Evolutionary conservation across 192 early-diverging fungal species (phyloP).

Genomic region (Coemansia biformis): DNA sequence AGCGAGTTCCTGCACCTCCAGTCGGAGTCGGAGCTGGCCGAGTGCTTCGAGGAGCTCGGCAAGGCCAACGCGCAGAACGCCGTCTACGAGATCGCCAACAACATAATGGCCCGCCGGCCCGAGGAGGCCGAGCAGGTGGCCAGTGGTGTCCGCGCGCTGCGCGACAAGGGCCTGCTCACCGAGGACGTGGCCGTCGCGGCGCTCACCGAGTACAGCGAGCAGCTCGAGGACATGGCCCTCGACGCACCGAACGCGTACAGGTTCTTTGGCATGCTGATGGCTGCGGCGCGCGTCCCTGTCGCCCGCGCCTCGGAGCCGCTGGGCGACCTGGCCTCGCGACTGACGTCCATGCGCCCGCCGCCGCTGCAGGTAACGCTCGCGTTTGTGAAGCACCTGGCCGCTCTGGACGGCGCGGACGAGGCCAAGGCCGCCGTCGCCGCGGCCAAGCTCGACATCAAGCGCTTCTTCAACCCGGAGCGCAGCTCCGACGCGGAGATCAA

Average conservation of each 20-base stretch:
- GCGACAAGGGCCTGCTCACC: conserved; percentile 43
- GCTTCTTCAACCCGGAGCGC: conserved; percentile 26
- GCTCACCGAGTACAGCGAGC: conserved; percentile 53
- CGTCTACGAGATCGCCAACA: conserved; percentile 56
- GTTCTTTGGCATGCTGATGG: conserved; percentile 59
- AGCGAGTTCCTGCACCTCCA: conserved; percentile 59
- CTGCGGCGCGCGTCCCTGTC: conserved; percentile 51
- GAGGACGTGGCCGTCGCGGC: conserved; percentile 50
- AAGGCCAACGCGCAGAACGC: conserved; percentile 54
- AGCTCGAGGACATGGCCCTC: conserved; percentile 65
- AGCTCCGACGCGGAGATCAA: conserved; percentile 28
- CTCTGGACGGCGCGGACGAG: conserved; percentile 18
- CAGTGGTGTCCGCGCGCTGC: conserved; percentile 51
- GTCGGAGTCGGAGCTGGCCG: conserved; percentile 58
- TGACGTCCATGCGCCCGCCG: conserved; percentile 13
- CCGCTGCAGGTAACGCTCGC: conserved; percentile 22
- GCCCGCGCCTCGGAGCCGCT: conserved; percentile 38
- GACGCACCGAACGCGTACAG: conserved; percentile 68
- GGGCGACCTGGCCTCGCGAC: conserved; percentile 33
- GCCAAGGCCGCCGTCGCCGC: conserved; percentile 28
- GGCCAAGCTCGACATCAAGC: conserved; percentile 38
- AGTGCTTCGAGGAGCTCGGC: conserved; percentile 66
- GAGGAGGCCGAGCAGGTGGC: conserved; percentile 53
- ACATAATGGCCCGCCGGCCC: conserved; percentile 58
- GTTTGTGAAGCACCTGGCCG: conserved; percentile 31